Percentiles rank a stretch among this genome's conserved stretches.
phyloP scores from a whole-genome alignment of 192 early-diverging fungal species.

The Rhizophagus prolifer region DNA sequence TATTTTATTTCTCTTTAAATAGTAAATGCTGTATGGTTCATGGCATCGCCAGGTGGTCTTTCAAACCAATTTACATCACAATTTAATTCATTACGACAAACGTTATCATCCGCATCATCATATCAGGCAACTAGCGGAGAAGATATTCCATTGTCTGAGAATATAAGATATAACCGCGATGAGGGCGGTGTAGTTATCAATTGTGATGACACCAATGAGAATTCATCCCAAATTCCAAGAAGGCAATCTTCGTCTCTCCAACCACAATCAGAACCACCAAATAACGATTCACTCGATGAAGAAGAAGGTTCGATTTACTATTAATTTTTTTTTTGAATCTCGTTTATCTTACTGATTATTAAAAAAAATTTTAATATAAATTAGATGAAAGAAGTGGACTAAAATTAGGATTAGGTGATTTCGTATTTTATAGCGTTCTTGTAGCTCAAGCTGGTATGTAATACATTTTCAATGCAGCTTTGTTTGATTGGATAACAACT shows the following conservation, averaged over 20 bases:
- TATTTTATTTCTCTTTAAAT: not conserved
- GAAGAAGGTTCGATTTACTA: not conserved
- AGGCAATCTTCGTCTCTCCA: not conserved
- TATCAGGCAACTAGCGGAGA: constrained; percentile 19
- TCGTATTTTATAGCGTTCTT: constrained; percentile 88
- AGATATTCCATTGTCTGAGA: constrained; percentile 26
- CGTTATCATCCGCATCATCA: not conserved
- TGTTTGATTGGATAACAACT: constrained; percentile 84
- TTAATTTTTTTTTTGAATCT: not conserved
- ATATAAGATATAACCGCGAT: not conserved
- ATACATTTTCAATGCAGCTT: constrained; percentile 42
- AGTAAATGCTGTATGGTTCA: constrained; percentile 72
- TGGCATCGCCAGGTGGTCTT: constrained; percentile 57
- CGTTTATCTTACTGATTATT: not conserved
- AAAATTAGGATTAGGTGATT: constrained; percentile 87
- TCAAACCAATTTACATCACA: constrained; percentile 2
- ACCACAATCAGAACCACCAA: not conserved
- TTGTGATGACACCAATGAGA: not conserved
- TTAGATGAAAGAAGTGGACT: constrained; percentile 62
- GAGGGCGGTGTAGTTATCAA: not conserved
- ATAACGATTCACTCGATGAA: not conserved
- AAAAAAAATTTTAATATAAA: not conserved
- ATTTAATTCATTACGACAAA: constrained; percentile 28
- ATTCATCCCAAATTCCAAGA: not conserved
- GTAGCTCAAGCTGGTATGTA: constrained; percentile 68